These are phyloP conservation scores for Thelonectria olida DNA, from an alignment of 2,329 filamentous ascomycete genomes.

Conservation along the genomic window DNA sequence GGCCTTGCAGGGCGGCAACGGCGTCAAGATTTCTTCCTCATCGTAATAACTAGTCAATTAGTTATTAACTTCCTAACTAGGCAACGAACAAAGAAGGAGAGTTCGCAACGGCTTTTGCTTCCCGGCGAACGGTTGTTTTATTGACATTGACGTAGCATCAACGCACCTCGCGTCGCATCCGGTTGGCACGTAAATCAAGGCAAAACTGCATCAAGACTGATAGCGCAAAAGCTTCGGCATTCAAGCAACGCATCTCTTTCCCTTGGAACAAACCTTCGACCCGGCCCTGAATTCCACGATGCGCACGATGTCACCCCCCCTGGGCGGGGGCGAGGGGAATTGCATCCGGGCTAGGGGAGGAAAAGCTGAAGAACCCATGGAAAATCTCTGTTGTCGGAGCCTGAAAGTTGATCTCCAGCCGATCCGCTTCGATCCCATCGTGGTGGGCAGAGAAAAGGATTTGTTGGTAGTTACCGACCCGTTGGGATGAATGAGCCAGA, in stretches of 20 bases:
- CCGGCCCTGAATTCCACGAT: constrained; percentile 5
- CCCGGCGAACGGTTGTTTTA: constrained; percentile 7
- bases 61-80: too few relatives aligned
- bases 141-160: constrained; percentile 18
- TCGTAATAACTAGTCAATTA: too few relatives aligned
- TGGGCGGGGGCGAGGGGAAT: background rate
- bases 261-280: background rate
- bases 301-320: constrained; percentile 19
- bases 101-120: too few relatives aligned
- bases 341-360: background rate
- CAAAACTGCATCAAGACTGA: background rate
- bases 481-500: too few relatives aligned
- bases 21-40: constrained; percentile 14
- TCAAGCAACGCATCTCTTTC: background rate
- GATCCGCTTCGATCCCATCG: constrained; percentile 11
- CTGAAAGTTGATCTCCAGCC: constrained; percentile 2
- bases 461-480: too few relatives aligned
- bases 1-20: constrained; percentile 10
- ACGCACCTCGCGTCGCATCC: background rate
- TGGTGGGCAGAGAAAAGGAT: background rate
- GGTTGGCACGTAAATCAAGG: constrained; percentile 11
- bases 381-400: background rate
- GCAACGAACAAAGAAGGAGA: too few relatives aligned
- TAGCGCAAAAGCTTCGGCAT: constrained; percentile 1
- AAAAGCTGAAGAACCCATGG: too few relatives aligned